Evolutionary conservation across 2,329 filamentous ascomycete species (phyloP).

Genomic region (Claviceps citrina): DNA sequence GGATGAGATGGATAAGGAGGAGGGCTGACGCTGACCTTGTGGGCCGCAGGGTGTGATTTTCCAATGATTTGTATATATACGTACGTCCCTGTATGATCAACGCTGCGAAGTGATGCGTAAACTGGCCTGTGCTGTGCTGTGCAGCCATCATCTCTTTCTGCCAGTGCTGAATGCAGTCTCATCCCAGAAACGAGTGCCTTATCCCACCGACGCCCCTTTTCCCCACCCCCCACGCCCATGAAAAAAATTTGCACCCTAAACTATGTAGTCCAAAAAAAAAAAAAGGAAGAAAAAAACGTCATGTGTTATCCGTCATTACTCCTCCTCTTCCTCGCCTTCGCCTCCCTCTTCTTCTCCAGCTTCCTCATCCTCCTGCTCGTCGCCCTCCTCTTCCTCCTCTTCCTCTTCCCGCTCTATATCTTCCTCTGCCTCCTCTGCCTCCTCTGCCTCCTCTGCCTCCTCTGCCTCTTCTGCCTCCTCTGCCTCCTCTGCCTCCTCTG

Average conservation of each 20-base stretch:
- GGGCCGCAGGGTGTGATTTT: too few species aligned
- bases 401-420: constrained; percentile 1
- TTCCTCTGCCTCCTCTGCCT: constrained; percentile 8
- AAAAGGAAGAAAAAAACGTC: neutral
- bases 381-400: constrained; percentile 8
- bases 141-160: too few species aligned
- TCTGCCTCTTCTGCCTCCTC: constrained; percentile 5
- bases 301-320: neutral
- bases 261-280: too few species aligned
- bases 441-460: constrained; percentile 4
- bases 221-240: too few species aligned
- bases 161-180: too few species aligned
- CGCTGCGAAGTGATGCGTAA: neutral
- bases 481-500: constrained; percentile 11
- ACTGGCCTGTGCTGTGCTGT: too few species aligned
- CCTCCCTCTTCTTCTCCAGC: constrained; percentile 3
- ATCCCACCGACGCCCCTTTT: neutral
- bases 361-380: constrained; percentile 10
- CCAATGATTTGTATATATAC: too few species aligned
- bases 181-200: neutral
- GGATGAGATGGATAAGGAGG: constrained; percentile 61
- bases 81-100: too few species aligned
- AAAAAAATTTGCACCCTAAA: too few species aligned
- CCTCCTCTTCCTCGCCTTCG: neutral
- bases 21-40: too few species aligned